These are phyloP conservation scores for Saccharomyces cerevisiae DNA, from an alignment of 805 yeast species.

Conservation along the genomic window DNA sequence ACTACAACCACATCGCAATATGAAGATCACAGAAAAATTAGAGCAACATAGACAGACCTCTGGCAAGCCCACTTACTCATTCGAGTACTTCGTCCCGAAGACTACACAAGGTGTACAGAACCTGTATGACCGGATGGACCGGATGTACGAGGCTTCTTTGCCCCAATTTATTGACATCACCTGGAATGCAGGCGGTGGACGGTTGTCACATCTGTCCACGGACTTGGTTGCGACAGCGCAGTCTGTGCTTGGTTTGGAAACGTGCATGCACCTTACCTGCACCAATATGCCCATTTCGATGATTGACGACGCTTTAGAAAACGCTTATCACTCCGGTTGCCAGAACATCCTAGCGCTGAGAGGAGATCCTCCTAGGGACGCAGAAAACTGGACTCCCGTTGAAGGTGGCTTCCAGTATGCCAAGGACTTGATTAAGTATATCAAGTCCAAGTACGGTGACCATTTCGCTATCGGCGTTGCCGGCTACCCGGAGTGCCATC, in stretches of 20 bases:
- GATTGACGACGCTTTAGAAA: slow-evolving; percentile 76
- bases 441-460: slow-evolving; percentile 68
- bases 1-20: slow-evolving; percentile 6
- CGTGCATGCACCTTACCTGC: slow-evolving; percentile 97
- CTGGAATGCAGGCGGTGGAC: slow-evolving; percentile 96
- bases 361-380: slow-evolving; percentile 85
- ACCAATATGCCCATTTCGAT: slow-evolving; percentile 81
- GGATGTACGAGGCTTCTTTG: slow-evolving; percentile 78
- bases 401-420: slow-evolving; percentile 81
- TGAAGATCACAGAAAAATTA: slow-evolving; percentile 37
- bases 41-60: slow-evolving; percentile 27
- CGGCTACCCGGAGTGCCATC: slow-evolving; percentile 95
- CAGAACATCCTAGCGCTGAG: slow-evolving; percentile 89
- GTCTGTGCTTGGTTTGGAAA: slow-evolving; percentile 82
- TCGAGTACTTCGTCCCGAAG: slow-evolving; percentile 95
- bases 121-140: slow-evolving; percentile 91
- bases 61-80: slow-evolving; percentile 68
- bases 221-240: slow-evolving; percentile 90
- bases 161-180: slow-evolving; percentile 94
- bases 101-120: slow-evolving; percentile 95
- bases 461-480: slow-evolving; percentile 95
- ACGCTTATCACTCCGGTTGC: slow-evolving; percentile 87
- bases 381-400: slow-evolving; percentile 34
- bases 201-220: slow-evolving; percentile 65
- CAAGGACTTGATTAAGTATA: slow-evolving; percentile 72